Evolutionary conservation across 2,329 filamentous ascomycete species (phyloP).

Genomic region (Colletotrichum karsti): DNA sequence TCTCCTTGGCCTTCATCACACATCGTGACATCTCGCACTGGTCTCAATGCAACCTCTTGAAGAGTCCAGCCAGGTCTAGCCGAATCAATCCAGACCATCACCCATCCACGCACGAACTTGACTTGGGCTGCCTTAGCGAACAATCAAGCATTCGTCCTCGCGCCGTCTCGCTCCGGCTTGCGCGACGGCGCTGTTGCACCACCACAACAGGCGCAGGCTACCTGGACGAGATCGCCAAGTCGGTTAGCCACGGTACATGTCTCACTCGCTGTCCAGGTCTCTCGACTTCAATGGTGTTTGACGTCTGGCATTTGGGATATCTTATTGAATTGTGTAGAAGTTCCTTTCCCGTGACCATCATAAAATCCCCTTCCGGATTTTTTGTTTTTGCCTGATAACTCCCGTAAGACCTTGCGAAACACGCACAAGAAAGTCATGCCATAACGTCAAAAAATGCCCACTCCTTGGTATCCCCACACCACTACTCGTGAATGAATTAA

Average conservation of each 20-base stretch:
- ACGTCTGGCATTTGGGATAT: constrained; percentile 31
- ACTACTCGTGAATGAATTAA: constrained; percentile 11
- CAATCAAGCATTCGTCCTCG: background rate
- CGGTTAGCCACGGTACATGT: background rate
- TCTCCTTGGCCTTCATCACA: constrained; percentile 8
- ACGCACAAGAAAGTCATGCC: constrained; percentile 21
- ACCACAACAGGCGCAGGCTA: background rate
- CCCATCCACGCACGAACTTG: background rate
- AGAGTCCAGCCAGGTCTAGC: background rate
- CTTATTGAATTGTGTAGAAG: constrained; percentile 27
- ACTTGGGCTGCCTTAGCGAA: background rate
- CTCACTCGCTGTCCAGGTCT: background rate
- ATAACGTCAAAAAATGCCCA: constrained; percentile 26
- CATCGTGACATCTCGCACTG: background rate
- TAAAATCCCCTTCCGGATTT: constrained; percentile 21
- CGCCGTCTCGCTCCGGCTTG: background rate
- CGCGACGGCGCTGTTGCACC: background rate
- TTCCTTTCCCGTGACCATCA: constrained; percentile 24
- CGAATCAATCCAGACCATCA: background rate
- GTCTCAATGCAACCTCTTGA: background rate
- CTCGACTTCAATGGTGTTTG: constrained; percentile 2
- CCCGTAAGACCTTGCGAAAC: constrained; percentile 23
- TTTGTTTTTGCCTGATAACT: constrained; percentile 30
- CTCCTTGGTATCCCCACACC: background rate
- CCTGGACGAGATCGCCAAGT: background rate